Percentiles rank a stretch among this genome's conserved stretches.
phyloP scores from a whole-genome alignment of 208 protist genomes.

The Leishmania mexicana region DNA sequence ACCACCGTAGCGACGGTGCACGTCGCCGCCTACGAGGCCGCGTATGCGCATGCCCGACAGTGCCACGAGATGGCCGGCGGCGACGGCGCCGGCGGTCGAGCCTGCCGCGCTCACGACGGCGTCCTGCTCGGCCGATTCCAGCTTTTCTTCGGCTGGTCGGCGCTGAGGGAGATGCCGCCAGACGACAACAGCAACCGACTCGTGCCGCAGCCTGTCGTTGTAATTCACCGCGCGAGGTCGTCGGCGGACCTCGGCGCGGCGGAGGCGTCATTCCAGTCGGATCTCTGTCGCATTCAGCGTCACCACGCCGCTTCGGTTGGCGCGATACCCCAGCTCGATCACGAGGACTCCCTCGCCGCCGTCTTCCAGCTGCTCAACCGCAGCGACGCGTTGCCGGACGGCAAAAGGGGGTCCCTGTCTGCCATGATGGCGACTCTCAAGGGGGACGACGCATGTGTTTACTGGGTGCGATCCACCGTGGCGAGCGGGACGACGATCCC shows the following conservation, averaged over 20 bases:
- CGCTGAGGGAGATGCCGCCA: conserved; percentile 61
- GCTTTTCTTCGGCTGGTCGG: conserved; percentile 67
- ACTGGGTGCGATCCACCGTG: conserved; percentile 58
- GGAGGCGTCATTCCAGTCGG: background rate
- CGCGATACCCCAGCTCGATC: conserved; percentile 41
- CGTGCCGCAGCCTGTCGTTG: conserved; percentile 70
- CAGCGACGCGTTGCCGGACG: conserved; percentile 6
- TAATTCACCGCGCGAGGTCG: conserved; percentile 4
- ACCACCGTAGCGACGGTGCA: conserved; percentile 49
- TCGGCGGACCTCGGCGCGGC: background rate
- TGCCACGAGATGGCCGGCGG: conserved; percentile 3
- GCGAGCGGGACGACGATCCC: conserved; percentile 68
- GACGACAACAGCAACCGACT: conserved; percentile 79
- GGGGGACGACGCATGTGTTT: conserved; percentile 10
- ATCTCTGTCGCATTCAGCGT: conserved; percentile 18
- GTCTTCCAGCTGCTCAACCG: conserved; percentile 31
- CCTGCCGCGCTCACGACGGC: conserved; percentile 4
- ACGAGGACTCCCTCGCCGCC: conserved; percentile 33
- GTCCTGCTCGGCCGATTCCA: conserved; percentile 60
- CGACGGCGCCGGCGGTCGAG: background rate
- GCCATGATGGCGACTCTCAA: background rate
- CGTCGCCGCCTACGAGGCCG: conserved; percentile 36
- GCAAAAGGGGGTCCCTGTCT: background rate
- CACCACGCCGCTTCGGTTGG: background rate
- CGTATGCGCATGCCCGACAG: conserved; percentile 19